A percentile compares a stretch with the other conserved stretches of the same genome.
Evolutionary conservation across 345 rosid species (phyloP).

Genomic region (Citrus trifoliata): DNA sequence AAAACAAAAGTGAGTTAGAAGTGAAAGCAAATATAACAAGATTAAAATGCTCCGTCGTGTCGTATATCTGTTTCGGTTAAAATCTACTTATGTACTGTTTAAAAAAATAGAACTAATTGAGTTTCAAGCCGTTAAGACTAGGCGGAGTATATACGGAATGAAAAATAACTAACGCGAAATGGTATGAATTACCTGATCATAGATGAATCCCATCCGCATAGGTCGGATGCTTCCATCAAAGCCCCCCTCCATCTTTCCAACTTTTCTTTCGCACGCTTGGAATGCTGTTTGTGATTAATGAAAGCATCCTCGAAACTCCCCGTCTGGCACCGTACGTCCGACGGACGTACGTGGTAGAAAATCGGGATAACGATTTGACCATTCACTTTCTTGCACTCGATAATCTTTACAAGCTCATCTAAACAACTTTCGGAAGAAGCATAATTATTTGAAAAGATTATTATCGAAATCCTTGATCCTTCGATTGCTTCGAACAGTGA

Average conservation of each 20-base stretch:
- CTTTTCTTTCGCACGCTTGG: not conserved
- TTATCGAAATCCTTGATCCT: conserved; percentile 4
- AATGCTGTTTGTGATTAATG: not conserved
- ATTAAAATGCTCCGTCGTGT: too few species aligned
- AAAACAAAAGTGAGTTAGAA: too few species aligned
- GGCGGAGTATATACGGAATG: not conserved
- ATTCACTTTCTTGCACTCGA: not conserved
- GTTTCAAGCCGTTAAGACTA: too few species aligned
- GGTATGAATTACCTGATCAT: not conserved
- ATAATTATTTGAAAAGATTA: conserved; percentile 7
- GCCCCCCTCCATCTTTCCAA: conserved; percentile 9
- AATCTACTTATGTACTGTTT: too few species aligned
- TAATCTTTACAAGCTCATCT: conserved; percentile 2
- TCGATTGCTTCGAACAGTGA: not conserved
- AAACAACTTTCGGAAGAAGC: conserved; percentile 1
- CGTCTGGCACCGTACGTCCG: not conserved
- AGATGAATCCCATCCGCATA: not conserved
- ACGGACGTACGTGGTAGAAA: not conserved
- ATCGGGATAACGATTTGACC: conserved; percentile 10
- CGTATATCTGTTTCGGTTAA: too few species aligned
- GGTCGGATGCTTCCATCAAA: not conserved
- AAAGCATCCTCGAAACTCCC: conserved; percentile 9
- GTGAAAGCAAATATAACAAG: too few species aligned
- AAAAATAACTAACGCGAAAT: not conserved
- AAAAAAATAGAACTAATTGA: too few species aligned